Evolutionary conservation across 768 basidiomycete species (phyloP), one percentile per base, ranked within the genome.

Genomic region (Termitomyces sp.): DNA sequence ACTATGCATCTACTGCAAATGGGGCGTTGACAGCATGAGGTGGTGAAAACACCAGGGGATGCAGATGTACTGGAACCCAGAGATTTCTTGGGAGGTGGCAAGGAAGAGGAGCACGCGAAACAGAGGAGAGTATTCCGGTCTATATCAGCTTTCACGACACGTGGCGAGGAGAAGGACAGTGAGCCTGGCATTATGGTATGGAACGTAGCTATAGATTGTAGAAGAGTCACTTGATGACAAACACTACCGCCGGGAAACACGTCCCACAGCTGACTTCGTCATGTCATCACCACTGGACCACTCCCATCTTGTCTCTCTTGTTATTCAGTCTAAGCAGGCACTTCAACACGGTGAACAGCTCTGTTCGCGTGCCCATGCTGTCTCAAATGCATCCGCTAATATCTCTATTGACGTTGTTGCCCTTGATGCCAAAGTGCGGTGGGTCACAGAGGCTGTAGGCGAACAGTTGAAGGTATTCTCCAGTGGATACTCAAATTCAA

Each of bases 251-350:
- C n/a, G n/a, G n/a, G 30, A 24, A 24, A 14, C n/a, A 5, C 32
- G 47, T 55, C 49, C 47, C 40, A 51, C 48, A n/a, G 30, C 13
- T 39, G 16, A 16, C 39, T 24, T 56, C 30, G 42, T 59, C 62
- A 67, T 65, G 60, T 59, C 65, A 57, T 62, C 62, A 46, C 65
- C 64, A 44, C 65, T 68, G 5, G 79, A 81, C 52, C 82, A 83
- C 55, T 80, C 87, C 4, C 83, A 88, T 59, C 82, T 93, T 22
- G 81, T 89, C 34, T 84, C 88, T 24, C 83, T 94, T 10, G 88
- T 91, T 12, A 75, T 88, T 1, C 87, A 90, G 65, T 92, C 91
- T 2, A 89, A 92, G 78, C 89, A 89, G 65, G 91, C 89, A 0
- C 80, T 94, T 3, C 85, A 90, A 61, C 83, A 87, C 39, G 91